These are phyloP conservation scores for Rhynchospora pubera DNA, from an alignment of 176 grass and related monocot genomes.

Conservation along the genomic window DNA sequence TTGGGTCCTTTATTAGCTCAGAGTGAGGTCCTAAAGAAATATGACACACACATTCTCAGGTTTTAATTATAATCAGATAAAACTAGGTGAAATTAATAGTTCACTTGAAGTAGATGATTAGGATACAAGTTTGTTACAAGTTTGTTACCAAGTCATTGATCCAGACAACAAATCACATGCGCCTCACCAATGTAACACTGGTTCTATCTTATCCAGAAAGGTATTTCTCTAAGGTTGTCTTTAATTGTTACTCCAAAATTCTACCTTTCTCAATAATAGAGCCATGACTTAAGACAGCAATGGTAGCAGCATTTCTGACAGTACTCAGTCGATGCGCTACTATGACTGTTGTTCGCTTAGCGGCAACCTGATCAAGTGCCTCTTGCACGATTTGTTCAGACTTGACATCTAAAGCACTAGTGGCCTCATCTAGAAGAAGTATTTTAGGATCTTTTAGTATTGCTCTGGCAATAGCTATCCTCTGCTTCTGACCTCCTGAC, in stretches of 20 bases:
- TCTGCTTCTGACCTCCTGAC: slow-evolving; percentile 83
- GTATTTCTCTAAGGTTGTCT: too few relatives aligned
- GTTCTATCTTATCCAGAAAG: background rate
- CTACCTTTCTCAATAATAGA: slow-evolving; percentile 72
- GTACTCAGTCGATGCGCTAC: slow-evolving; percentile 79
- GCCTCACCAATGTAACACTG: background rate
- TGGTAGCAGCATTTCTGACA: slow-evolving; percentile 61
- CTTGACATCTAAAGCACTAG: slow-evolving; percentile 69
- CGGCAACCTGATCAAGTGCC: slow-evolving; percentile 64
- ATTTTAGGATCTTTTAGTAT: slow-evolving; percentile 83
- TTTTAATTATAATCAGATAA: background rate
- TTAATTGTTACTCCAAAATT: background rate
- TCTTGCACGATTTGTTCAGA: slow-evolving; percentile 81
- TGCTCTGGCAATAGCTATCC: slow-evolving; percentile 76
- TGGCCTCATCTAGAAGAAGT: slow-evolving; percentile 70
- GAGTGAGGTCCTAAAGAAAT: slow-evolving; percentile 47
- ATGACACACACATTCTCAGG: background rate
- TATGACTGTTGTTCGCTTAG: slow-evolving; percentile 56
- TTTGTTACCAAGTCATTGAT: background rate
- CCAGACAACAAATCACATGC: background rate
- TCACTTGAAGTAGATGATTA: background rate
- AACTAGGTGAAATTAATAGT: background rate
- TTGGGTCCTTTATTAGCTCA: slow-evolving; percentile 39
- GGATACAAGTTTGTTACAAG: background rate
- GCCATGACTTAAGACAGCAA: slow-evolving; percentile 58